Percentiles rank a stretch among this genome's conserved stretches.
These are phyloP conservation scores for Verticillium tricorpus DNA, from an alignment of 2,329 filamentous ascomycete species.

Conservation along the genomic window DNA sequence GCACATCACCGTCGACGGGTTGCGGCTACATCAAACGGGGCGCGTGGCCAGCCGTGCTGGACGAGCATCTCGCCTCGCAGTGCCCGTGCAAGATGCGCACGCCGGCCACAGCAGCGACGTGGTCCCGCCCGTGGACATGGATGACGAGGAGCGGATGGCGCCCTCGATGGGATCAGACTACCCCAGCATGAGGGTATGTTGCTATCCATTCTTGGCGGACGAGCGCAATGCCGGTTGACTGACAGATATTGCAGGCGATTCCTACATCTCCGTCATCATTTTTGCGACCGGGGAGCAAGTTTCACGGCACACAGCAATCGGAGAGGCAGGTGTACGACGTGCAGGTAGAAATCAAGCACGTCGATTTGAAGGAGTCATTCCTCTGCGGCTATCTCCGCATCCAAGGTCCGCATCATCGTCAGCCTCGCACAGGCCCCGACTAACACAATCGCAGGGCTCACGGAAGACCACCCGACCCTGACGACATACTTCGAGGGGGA, in stretches of 20 bases:
- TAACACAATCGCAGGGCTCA: conserved; percentile 60
- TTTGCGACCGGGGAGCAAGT: conserved; percentile 81
- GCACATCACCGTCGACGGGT: not conserved
- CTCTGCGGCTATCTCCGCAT: conserved; percentile 94
- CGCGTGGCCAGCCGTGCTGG: not conserved
- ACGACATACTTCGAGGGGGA: conserved; percentile 98
- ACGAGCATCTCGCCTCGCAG: not conserved
- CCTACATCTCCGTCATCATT: conserved; percentile 81
- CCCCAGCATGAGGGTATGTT: conserved; percentile 29
- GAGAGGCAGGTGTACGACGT: conserved; percentile 93
- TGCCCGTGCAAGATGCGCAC: not conserved
- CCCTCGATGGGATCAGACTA: conserved; percentile 34
- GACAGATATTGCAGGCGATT: conserved; percentile 51
- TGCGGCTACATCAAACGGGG: not conserved
- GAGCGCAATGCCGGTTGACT: not conserved
- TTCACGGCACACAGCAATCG: conserved; percentile 86
- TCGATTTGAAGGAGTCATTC: conserved; percentile 90
- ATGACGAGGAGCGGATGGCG: conserved; percentile 24
- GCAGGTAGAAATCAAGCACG: conserved; percentile 93
- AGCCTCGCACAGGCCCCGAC: not conserved
- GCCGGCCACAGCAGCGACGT: not conserved
- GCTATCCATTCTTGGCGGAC: conserved; percentile 3
- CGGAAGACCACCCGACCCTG: conserved; percentile 92
- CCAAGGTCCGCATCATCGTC: conserved; percentile 59
- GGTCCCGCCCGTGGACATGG: conserved; percentile 2